These are phyloP conservation scores for Dryas alaskensis DNA, from an alignment of 306 rosid genomes.

Conservation along the genomic window DNA sequence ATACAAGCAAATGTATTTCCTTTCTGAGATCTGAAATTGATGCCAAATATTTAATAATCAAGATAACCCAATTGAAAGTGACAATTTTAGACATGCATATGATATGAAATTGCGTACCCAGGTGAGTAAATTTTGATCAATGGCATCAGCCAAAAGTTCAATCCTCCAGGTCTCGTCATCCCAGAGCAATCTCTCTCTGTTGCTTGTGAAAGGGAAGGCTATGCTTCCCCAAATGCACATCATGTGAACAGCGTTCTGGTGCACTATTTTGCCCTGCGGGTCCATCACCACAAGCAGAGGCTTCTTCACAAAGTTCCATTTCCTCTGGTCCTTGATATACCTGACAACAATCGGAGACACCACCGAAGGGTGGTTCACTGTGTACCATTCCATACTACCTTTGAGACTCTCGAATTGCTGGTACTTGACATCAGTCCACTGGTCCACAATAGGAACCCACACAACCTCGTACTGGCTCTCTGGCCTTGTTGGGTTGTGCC, in stretches of 20 bases:
- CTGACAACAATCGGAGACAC: slow-evolving; percentile 38
- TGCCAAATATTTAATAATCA: background rate
- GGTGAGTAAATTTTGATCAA: slow-evolving; percentile 26
- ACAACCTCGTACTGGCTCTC: slow-evolving; percentile 53
- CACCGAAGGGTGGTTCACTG: slow-evolving; percentile 36
- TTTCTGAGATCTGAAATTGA: background rate
- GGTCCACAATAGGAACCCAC: slow-evolving; percentile 57
- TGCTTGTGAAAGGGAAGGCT: slow-evolving; percentile 53
- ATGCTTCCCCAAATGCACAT: slow-evolving; percentile 77
- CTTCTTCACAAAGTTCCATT: slow-evolving; percentile 52
- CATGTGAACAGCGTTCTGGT: slow-evolving; percentile 61
- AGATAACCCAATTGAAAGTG: background rate
- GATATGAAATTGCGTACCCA: slow-evolving; percentile 38
- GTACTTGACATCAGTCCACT: slow-evolving; percentile 18
- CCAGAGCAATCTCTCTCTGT: slow-evolving; percentile 58
- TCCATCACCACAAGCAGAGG: slow-evolving; percentile 60
- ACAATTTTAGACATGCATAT: background rate
- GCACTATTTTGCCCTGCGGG: slow-evolving; percentile 49
- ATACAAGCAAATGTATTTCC: slow-evolving; percentile 51
- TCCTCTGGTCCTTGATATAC: slow-evolving; percentile 47
- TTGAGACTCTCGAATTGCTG: slow-evolving; percentile 21
- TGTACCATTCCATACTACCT: slow-evolving; percentile 48
- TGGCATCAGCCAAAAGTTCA: slow-evolving; percentile 43
- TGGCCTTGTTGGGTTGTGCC: slow-evolving; percentile 20
- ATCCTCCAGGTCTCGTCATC: slow-evolving; percentile 52